Conservation (phyloP, 1,284 basidiomycete genomes). For the Moniliella sp. region DNA sequence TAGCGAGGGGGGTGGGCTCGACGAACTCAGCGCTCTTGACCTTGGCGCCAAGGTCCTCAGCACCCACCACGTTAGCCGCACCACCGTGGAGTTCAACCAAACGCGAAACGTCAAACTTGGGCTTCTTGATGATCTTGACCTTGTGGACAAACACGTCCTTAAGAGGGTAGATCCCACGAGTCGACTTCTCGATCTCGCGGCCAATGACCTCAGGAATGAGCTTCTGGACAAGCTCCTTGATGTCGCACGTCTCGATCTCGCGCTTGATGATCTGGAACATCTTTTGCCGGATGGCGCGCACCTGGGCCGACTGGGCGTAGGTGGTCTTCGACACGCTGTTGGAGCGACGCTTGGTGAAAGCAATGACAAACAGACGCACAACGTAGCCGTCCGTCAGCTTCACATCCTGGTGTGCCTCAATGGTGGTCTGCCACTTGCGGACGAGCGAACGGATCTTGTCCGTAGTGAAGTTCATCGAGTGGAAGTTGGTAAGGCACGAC, state of each 20-base stretch:
- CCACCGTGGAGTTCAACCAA: conserved; percentile 83
- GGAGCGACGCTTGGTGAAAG: conserved; percentile 89
- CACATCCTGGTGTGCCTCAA: conserved; percentile 95
- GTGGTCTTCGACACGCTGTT: conserved; percentile 97
- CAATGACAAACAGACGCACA: conserved; percentile 92
- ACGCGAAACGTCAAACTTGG: conserved; percentile 85
- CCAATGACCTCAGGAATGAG: conserved; percentile 97
- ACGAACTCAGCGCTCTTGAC: conserved; percentile 65
- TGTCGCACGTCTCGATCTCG: conserved; percentile 78
- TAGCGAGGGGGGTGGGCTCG: conserved; percentile 66
- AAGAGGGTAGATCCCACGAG: conserved; percentile 83
- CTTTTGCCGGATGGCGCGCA: conserved; percentile 94
- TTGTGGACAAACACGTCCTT: conserved; percentile 81
- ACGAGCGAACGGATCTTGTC: conserved; percentile 99
- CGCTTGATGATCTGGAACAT: conserved; percentile 99
- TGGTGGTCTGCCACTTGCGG: conserved; percentile 97
- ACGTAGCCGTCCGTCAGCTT: conserved; percentile 99
- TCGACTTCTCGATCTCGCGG: conserved; percentile 96
- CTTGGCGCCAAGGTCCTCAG: conserved; percentile 64
- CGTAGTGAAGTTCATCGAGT: conserved; percentile 99
- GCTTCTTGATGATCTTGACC: conserved; percentile 72
- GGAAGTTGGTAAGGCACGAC: conserved; percentile 98
- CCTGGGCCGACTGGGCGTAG: conserved; percentile 82
- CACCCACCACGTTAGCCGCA: conserved; percentile 26
- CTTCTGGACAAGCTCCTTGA: conserved; percentile 87